Evolutionary conservation across 192 early-diverging fungal genomes (phyloP), one percentile per base, ranked within the genome.

Genomic region (Chytriomyces hyalinus): DNA sequence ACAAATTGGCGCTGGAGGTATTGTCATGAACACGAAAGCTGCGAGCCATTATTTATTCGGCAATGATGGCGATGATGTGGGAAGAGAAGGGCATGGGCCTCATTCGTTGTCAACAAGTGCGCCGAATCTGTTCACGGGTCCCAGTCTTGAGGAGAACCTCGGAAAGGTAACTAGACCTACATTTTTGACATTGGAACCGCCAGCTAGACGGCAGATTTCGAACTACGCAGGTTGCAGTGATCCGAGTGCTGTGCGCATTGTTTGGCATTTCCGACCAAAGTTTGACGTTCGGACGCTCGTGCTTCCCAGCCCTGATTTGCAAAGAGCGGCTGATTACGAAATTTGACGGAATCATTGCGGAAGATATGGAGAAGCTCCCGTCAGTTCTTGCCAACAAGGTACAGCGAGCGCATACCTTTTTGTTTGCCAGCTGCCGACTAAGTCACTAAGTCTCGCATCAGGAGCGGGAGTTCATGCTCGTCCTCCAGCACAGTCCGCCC

Each of bases 401-500:
- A 28, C 17, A 47, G 11, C 49, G 17, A n/a, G 13, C 17, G 6
- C 17, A 24, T 71, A 24, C 7, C 26, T 6, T 28, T 5, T 43
- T 45, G n/a, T 20, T 24, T 24, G 1, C 3, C 36, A 36, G 36
- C 36, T 36, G 36, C 36, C 36, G 36, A 36, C 36, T 36, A 36
- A 59, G 13, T 20, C 20, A 36, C 36, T 36, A 36, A 59, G 13
- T 20, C 20, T 15, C 13, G 13, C 57, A 15, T 13, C 26, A 79
- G 72, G 71, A 74, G 22, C 20, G 44, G 10, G 80, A 81, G 22
- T 66, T 78, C 26, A 20, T 61, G 6, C 22, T 62, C 11, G 67
- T 78, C n/a, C 66, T 81, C 15, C 81, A 83, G 47, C 66, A 75
- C 44, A 84, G 79, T 45, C 79, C 80, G 22, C 82, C 82, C 7